These are phyloP conservation scores for Pythium oligandrum DNA, from an alignment of 352 stramenopile genomes.

Conservation along the genomic window DNA sequence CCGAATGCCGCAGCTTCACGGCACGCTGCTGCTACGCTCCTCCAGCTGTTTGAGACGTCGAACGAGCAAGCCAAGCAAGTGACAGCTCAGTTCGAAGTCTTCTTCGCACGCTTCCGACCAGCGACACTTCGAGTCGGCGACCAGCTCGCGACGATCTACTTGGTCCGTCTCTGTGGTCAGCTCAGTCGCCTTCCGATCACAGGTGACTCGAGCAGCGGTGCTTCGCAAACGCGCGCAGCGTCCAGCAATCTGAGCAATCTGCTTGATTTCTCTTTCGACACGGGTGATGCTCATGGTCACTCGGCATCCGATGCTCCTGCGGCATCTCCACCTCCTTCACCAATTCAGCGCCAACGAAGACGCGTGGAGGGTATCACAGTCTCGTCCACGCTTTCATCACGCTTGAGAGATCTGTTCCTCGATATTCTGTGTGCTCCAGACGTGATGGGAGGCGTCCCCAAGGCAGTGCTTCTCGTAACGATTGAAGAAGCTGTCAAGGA, in stretches of 20 bases:
- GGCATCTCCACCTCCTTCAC: conserved; percentile 27
- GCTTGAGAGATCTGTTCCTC: conserved; percentile 48
- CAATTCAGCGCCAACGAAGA: conserved; percentile 21
- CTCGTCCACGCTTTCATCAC: conserved; percentile 29
- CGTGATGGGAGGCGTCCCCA: not conserved
- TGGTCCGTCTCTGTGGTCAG: conserved; percentile 54
- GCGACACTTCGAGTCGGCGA: conserved; percentile 48
- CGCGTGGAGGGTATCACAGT: conserved; percentile 42
- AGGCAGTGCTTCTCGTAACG: conserved; percentile 39
- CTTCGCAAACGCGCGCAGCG: not conserved
- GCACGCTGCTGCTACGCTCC: conserved; percentile 52
- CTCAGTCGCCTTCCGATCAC: conserved; percentile 40
- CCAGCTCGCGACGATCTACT: conserved; percentile 55
- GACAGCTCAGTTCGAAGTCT: conserved; percentile 41
- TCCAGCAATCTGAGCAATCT: conserved; percentile 22
- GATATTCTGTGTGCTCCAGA: conserved; percentile 32
- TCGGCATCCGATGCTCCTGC: not conserved
- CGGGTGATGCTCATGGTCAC: not conserved
- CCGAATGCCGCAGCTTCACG: conserved; percentile 39
- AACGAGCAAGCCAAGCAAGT: conserved; percentile 33
- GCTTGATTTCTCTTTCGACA: conserved; percentile 56
- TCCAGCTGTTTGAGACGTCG: conserved; percentile 42
- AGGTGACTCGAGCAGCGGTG: not conserved
- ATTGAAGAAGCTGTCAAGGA: conserved; percentile 55
- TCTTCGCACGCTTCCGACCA: conserved; percentile 42